Conservation (phyloP, 495 filamentous ascomycete genomes). For the Pyronema domesticum region DNA sequence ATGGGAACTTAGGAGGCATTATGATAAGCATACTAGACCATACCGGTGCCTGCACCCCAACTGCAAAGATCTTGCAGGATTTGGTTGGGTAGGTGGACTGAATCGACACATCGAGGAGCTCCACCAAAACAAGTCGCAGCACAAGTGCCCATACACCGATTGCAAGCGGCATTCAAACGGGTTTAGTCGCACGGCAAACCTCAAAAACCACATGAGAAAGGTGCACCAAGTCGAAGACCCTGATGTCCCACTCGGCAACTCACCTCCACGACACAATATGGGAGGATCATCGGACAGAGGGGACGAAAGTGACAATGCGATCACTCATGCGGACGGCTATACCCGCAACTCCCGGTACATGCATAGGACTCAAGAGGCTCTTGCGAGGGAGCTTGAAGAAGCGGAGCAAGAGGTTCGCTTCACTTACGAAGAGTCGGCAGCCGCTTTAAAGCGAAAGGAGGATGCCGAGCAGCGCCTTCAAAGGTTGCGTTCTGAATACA, state of each 20-base stretch:
- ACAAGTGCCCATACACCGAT: conserved; percentile 60
- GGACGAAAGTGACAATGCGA: not conserved
- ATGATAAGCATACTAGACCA: conserved; percentile 90
- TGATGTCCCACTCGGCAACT: not conserved
- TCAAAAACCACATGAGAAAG: conserved; percentile 69
- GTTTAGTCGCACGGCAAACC: conserved; percentile 73
- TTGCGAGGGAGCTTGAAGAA: not conserved
- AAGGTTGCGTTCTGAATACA: no score
- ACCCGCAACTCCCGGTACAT: not conserved
- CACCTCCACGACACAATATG: conserved; percentile 21
- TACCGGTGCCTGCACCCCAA: conserved; percentile 61
- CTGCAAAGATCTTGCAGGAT: conserved; percentile 79
- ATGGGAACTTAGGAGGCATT: conserved; percentile 51
- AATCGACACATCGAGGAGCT: conserved; percentile 80
- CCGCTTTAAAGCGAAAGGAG: not conserved
- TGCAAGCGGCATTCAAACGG: conserved; percentile 67
- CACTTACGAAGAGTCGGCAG: conserved; percentile 10
- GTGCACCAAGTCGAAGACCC: conserved; percentile 43
- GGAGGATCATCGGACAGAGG: conserved; percentile 21
- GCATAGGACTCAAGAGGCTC: not conserved
- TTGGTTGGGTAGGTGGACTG: conserved; percentile 82
- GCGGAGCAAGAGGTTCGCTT: not conserved
- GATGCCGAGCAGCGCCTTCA: not conserved
- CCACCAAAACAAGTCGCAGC: conserved; percentile 67
- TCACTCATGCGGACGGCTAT: not conserved